These are phyloP conservation scores for Candida anutae DNA, from an alignment of 1,139 yeast genomes.

Conservation along the genomic window DNA sequence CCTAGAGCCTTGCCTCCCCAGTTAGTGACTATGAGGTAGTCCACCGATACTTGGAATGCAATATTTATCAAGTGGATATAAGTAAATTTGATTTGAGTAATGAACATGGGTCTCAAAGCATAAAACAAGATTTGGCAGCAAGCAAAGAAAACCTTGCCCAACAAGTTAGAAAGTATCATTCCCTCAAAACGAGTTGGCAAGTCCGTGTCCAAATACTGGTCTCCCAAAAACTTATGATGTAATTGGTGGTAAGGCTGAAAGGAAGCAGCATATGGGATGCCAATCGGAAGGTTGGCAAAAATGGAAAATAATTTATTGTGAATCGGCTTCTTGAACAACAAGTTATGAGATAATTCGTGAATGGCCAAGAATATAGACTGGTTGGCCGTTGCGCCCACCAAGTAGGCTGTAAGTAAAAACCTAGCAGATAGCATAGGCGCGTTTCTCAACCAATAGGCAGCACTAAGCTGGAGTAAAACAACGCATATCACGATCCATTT, in stretches of 20 bases:
- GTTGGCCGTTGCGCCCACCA: conserved; percentile 78
- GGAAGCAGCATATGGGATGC: conserved; percentile 84
- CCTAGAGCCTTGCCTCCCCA: conserved; percentile 61
- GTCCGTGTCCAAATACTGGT: conserved; percentile 76
- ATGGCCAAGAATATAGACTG: conserved; percentile 82
- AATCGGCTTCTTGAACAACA: conserved; percentile 73
- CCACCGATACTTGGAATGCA: conserved; percentile 50
- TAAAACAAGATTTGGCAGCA: conserved; percentile 84
- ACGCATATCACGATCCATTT: conserved; percentile 66
- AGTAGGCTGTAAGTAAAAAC: conserved; percentile 59
- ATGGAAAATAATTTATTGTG: conserved; percentile 75
- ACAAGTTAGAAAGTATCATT: conserved; percentile 57
- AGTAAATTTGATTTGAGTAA: conserved; percentile 69
- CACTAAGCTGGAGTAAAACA: conserved; percentile 52
- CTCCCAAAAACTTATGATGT: conserved; percentile 91
- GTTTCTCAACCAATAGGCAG: conserved; percentile 55
- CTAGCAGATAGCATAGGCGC: conserved; percentile 46
- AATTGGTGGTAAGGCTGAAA: conserved; percentile 88
- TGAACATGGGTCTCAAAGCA: conserved; percentile 83
- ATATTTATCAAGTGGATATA: conserved; percentile 67
- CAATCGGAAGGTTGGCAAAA: conserved; percentile 76
- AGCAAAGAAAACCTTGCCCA: conserved; percentile 88
- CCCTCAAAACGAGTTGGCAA: conserved; percentile 80
- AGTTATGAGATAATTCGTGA: conserved; percentile 80
- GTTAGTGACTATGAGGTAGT: conserved; percentile 42